Evolutionary conservation across 495 filamentous ascomycete genomes (phyloP), one percentile per base, ranked within the genome.

Genomic region (Hypoxylon perforatum): DNA sequence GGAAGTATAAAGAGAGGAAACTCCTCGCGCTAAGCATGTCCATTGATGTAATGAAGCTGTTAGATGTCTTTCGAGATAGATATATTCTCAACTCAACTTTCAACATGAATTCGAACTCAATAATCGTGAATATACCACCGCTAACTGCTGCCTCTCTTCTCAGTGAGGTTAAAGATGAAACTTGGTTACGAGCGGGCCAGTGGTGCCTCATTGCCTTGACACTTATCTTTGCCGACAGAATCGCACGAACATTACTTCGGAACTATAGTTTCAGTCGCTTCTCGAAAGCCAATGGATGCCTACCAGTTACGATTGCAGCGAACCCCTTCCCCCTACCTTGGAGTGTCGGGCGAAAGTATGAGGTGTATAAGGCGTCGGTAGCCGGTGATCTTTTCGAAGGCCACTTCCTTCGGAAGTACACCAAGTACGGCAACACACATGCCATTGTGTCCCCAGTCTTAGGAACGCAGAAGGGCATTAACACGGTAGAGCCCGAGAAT

Each of bases 401-500:
- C n/a, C 45, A 60, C 14, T 60, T 60, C 12, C 18, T 9, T 25
- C 57, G 57, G 21, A 60, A 50, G 22, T 60, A 60, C 12, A 23
- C 45, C 8, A 60, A 60, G 35, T 38, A 60, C 21, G 57, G 57
- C 9, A 60, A 60, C 21, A 60, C 21, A 60, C 57, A 60, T 23
- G 57, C 57, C 17, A 60, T 60, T 33, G 57, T 51, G 8, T 60
- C 57, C n/a, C 41, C 45, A 8, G 25, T 60, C 12, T 8, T 50
- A 10, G 21, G 14, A 11, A 51, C 57, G 1, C 57, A 60, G 57
- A 60, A 60, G 46, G 45, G 57, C 15, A 60, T 60, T 8, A 60
- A 60, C 22, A 61, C 46, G 23, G 57, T 52, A 10, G 90, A 94
- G 11, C 87, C 86, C 1, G 86, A 91, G 63, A 94, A 93, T 71